Percentiles rank a stretch among this genome's conserved stretches.
These are phyloP conservation scores for Magnaporthales sp. DNA, from an alignment of 2,329 filamentous ascomycete species.

Conservation along the genomic window DNA sequence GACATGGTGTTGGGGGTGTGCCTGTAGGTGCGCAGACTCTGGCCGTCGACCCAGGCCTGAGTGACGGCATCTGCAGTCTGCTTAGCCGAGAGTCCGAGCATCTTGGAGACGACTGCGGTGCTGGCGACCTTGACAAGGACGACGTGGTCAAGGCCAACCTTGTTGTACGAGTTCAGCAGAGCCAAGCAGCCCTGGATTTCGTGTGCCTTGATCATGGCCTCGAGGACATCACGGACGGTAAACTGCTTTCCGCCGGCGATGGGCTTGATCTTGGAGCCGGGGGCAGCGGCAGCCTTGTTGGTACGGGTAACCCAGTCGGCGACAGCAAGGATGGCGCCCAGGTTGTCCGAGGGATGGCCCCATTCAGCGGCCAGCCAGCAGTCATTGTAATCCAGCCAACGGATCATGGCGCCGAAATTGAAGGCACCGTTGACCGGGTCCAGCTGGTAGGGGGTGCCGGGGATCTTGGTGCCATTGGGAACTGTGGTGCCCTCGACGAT, in stretches of 20 bases:
- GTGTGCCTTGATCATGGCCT: constrained; percentile 98
- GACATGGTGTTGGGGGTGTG: constrained; percentile 99
- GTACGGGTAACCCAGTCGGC: constrained; percentile 97
- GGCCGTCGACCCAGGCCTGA: constrained; percentile 95
- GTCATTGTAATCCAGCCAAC: constrained; percentile 99
- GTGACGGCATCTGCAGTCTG: constrained; percentile 94
- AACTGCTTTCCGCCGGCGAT: constrained; percentile 81
- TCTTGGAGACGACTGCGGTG: constrained; percentile 86
- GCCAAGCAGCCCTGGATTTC: constrained; percentile 97
- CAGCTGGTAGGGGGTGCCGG: constrained; percentile 86
- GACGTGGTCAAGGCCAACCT: constrained; percentile 95
- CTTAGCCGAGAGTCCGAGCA: constrained; percentile 81
- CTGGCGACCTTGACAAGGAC: constrained; percentile 97
- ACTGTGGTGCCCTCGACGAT: constrained; percentile 84
- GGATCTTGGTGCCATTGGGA: constrained; percentile 84
- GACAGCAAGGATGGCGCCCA: constrained; percentile 92
- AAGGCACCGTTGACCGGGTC: constrained; percentile 94
- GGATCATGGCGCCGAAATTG: constrained; percentile 98
- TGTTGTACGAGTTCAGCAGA: constrained; percentile 97
- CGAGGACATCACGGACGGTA: constrained; percentile 82
- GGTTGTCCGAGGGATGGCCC: constrained; percentile 97
- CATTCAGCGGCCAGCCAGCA: constrained; percentile 99
- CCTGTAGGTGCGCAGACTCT: constrained; percentile 91
- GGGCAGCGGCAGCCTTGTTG: constrained; percentile 52
- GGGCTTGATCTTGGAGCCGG: constrained; percentile 6